Evolutionary conservation across 345 rosid genomes (phyloP), one percentile per base, ranked within the genome.

Genomic region (Camelina laxa): DNA sequence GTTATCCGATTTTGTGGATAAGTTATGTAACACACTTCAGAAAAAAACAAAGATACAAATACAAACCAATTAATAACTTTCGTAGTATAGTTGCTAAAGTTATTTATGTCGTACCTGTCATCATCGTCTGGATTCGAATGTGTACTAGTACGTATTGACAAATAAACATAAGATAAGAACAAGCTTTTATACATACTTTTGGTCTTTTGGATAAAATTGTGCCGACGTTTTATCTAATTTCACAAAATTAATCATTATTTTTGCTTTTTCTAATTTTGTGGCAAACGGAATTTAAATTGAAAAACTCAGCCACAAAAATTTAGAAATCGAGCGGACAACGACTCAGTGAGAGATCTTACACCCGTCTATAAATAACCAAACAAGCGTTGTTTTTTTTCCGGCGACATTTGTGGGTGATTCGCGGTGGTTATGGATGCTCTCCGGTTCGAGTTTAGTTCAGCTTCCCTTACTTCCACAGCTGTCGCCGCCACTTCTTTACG

Each of bases 391-490:
- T 54, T 51, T 59, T 15, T 56, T 50, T 63, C 68, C 76, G 63
- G 62, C 57, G 4, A 77, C 45, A 20, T 58, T 27, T 2, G 42
- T 33, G 30, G 7, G 35, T 59, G 50, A n/a, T 27, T 50, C 14
- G 7, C 54, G 53, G 64, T 71, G 38, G 71, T 60, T 17, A 74
- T 74, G 76, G 79, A 49, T 39, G n/a, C 57, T 51, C 73, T 80
- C 50, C 87, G 84, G 35, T 70, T 80, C 38, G 83, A 84, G 22
- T 10, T 87, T 3, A 80, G 85, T 60, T 80, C 84, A 6, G 83
- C 77, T 33, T 73, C 78, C 30, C 79, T 75, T 27, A 31, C 60
- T 60, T 66, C 75, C 39, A 4, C 27, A 24, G 4, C 12, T 13
- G 10, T 21, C 31, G 6, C 27, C 64, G 35, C 65, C 72, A 36